These are phyloP conservation scores for Scutellaria baicalensis DNA, from an alignment of 257 asterid species.

Conservation along the genomic window DNA sequence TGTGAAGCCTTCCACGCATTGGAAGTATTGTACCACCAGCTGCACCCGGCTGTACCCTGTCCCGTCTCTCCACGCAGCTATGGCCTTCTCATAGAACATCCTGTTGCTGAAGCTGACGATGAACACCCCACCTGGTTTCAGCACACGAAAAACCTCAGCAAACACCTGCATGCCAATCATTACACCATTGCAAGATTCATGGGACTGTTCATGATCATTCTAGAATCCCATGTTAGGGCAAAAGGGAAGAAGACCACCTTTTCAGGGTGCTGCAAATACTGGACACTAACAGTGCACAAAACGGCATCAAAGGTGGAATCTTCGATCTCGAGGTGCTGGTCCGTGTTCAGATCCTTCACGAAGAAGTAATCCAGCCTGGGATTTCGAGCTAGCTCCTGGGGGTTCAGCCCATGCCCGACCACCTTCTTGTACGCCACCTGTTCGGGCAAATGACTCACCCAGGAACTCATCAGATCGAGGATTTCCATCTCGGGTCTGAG, in stretches of 20 bases:
- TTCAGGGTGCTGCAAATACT: conserved; percentile 86
- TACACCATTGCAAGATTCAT: background rate
- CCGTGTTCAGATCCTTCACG: conserved; percentile 69
- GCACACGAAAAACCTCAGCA: conserved; percentile 49
- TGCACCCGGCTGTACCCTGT: conserved; percentile 53
- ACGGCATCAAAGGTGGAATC: conserved; percentile 60
- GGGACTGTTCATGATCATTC: background rate
- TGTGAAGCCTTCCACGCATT: conserved; percentile 66
- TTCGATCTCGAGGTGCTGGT: conserved; percentile 42
- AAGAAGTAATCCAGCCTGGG: conserved; percentile 60
- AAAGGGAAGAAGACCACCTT: conserved; percentile 32
- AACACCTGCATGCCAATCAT: too few relatives aligned
- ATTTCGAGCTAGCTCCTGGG: conserved; percentile 68
- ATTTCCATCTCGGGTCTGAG: conserved; percentile 64
- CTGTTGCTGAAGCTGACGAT: conserved; percentile 75
- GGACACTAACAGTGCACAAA: conserved; percentile 77
- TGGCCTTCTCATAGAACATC: conserved; percentile 73
- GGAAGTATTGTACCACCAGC: conserved; percentile 64
- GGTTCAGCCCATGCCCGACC: conserved; percentile 82
- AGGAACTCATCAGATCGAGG: conserved; percentile 80
- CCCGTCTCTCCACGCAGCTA: conserved; percentile 68
- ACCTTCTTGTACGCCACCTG: conserved; percentile 56
- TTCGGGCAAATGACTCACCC: conserved; percentile 80
- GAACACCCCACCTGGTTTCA: conserved; percentile 73
- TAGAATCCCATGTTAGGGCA: background rate